Base-by-base conservation (phyloP, 306 rosid genomes). In the Castanopsis chinensis region DNA sequence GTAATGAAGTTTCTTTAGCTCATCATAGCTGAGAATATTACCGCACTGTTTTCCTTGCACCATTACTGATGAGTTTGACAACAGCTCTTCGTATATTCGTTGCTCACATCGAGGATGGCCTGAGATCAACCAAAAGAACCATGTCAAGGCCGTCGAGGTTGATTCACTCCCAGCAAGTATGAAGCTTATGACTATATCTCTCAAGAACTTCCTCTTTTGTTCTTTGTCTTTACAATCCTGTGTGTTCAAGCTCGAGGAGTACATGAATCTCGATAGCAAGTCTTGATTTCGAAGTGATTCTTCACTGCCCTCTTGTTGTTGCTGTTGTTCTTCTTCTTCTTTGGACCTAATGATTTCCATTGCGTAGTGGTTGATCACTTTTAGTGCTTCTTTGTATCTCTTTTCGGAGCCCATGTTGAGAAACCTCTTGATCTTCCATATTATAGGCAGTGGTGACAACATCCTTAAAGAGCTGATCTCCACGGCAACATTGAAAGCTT, bases 401-500 rank as follows among this genome's bases (percentile, higher is more conserved):
- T 57, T 82, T 59, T 87, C 90, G 11, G 28, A 79, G 2, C 90
- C 90, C 3, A 82, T 21, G 18, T 71, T 69, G 2, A 84, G 69
- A 20, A 73, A 20, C 71, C 55, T 82, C 83, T 79, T 77, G 3
- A 81, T 69, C 78, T 82, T 84, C 90, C 90, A 87, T 3, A 84
- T 58, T 1, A 77, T 76, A 41, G 85, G 76, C 6, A 79, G 8
- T 0, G 88, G 88, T n/a, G 61, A 51, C 61, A 82, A 12, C 45
- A 82, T 82, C 41, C 88, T 79, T 61, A 30, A 64, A 17, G 75
- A 37, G 27, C 81, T 76, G 12, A 57, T 41, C 15, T 82, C 85
- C 13, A 83, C 80, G 5, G 85, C 88, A 35, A 79, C 77, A 73
- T 87, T 85, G 41, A 87, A 84, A 10, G 90, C 90, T 43, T 76